These are phyloP conservation scores for Fraxinus xanthoxyloides DNA, from an alignment of 305 asterid genomes.

Conservation along the genomic window DNA sequence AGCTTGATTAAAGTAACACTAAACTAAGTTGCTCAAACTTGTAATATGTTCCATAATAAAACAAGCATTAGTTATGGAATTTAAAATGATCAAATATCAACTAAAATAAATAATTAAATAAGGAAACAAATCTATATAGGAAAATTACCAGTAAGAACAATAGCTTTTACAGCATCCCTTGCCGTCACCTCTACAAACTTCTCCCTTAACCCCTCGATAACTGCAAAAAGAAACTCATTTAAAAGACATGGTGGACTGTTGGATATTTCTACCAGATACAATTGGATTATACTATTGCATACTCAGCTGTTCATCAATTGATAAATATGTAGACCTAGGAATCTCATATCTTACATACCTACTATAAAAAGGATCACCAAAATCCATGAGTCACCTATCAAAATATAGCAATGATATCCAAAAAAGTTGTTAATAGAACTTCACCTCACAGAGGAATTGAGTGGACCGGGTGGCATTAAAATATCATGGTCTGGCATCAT, in stretches of 20 bases:
- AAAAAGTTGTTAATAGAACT: conserved; percentile 17
- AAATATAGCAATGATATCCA: conserved; percentile 9
- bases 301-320: conserved; percentile 64
- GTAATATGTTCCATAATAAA: background rate
- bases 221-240: background rate
- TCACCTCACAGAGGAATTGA: conserved; percentile 59
- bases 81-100: background rate
- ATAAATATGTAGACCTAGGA: conserved; percentile 51
- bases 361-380: conserved; percentile 17
- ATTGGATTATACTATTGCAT: conserved; percentile 55
- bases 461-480: conserved; percentile 45
- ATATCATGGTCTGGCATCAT: conserved; percentile 50
- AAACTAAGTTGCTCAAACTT: background rate
- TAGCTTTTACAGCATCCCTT: background rate
- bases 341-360: conserved; percentile 58
- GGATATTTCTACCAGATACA: conserved; percentile 45
- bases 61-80: background rate
- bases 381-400: conserved; percentile 7
- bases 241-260: conserved; percentile 27
- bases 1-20: background rate
- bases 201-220: background rate
- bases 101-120: background rate
- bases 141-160: background rate
- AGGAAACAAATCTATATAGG: background rate
- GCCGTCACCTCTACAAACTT: background rate